phyloP scores from a whole-genome alignment of 2,329 filamentous ascomycete genomes.

The Colletotrichum trifolii region DNA sequence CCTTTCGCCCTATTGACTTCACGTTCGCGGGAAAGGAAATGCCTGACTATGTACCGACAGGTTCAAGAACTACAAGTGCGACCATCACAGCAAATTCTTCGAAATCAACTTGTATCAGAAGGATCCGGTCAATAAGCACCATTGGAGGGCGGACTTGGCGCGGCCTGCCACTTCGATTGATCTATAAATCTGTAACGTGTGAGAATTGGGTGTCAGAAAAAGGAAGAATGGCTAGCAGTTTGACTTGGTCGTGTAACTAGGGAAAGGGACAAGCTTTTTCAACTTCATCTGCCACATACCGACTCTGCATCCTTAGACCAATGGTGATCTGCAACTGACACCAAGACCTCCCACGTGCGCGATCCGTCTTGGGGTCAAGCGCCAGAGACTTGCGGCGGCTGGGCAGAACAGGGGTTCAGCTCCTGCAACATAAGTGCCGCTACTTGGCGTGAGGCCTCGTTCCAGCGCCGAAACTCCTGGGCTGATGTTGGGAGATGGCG shows the following conservation, averaged over 20 bases:
- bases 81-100: conserved; percentile 57
- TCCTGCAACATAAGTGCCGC: background rate
- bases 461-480: background rate
- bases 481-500: background rate
- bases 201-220: background rate
- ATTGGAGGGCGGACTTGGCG: conserved; percentile 56
- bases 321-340: no score
- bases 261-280: background rate
- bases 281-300: no score
- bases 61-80: conserved; percentile 60
- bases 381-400: conserved; percentile 3
- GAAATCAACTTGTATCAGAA: conserved; percentile 62
- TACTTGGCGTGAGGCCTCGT: background rate
- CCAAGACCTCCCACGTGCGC: background rate
- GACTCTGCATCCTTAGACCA: no score
- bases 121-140: conserved; percentile 55
- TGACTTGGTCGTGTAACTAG: background rate
- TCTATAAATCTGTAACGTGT: conserved; percentile 37
- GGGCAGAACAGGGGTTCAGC: background rate
- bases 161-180: conserved; percentile 54
- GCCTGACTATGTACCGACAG: conserved; percentile 39
- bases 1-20: background rate
- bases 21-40: background rate
- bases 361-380: background rate
- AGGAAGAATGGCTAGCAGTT: background rate